Evolutionary conservation across 164 flowering plant genomes (phyloP).

Genomic region (Vitis labrusca): DNA sequence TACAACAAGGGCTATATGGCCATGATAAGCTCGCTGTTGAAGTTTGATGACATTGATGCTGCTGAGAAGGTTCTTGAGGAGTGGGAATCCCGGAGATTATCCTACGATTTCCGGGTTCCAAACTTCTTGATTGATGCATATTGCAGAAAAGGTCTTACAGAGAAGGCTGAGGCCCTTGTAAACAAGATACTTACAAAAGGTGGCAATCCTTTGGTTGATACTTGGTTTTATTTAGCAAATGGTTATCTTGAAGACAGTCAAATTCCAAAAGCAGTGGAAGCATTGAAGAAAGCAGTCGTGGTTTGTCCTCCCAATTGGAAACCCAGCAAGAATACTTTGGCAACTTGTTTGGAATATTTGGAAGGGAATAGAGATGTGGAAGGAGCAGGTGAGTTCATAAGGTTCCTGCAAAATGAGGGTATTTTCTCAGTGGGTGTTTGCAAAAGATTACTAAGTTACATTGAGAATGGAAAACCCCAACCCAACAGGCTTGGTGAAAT

Average conservation of each 20-base stretch:
- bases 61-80: slow-evolving; percentile 40
- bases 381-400: slow-evolving; percentile 26
- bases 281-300: slow-evolving; percentile 37
- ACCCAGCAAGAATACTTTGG: slow-evolving; percentile 20
- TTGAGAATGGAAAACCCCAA: slow-evolving; percentile 13
- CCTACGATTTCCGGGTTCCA: slow-evolving; percentile 37
- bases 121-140: slow-evolving; percentile 38
- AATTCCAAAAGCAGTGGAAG: slow-evolving; percentile 39
- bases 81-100: slow-evolving; percentile 32
- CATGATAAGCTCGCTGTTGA: slow-evolving; percentile 38
- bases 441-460: slow-evolving; percentile 16
- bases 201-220: slow-evolving; percentile 18
- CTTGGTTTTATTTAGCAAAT: slow-evolving; percentile 37
- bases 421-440: slow-evolving; percentile 17
- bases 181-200: slow-evolving; percentile 26
- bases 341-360: slow-evolving; percentile 29
- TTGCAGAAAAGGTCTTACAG: slow-evolving; percentile 34
- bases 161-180: slow-evolving; percentile 43
- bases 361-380: slow-evolving; percentile 29
- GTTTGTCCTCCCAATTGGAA: slow-evolving; percentile 22
- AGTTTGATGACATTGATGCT: slow-evolving; percentile 47
- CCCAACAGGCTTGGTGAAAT: too few relatives aligned
- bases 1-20: slow-evolving; percentile 28
- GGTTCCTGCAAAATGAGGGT: slow-evolving; percentile 11
- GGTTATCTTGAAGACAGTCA: slow-evolving; percentile 28